Base-by-base conservation (phyloP, 495 filamentous ascomycete genomes). In the Penicillium cinerascens region DNA sequence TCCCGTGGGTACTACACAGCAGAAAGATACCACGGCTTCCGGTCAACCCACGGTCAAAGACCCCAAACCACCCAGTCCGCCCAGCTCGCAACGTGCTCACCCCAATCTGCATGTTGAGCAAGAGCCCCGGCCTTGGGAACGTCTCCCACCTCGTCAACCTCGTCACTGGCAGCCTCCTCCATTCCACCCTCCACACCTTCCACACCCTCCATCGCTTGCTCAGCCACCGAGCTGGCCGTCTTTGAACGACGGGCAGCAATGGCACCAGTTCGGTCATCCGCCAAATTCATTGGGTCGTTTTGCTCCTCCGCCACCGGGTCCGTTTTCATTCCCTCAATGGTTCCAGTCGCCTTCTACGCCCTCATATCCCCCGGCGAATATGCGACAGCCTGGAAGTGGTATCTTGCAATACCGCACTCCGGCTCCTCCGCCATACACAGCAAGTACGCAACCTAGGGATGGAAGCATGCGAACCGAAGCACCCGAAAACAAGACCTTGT, bases 401-500 rank as follows among this genome's bases (percentile, higher is more conserved):
- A 1, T 33, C 25, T 49, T 6, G 27, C 44, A 49, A 20, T 18
- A 17, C 38, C 29, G 8, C 4, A 11, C 29, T 2, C 11, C 29
- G 8, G 29, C 29, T 33, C 29, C 29, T 33, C 29, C 29, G 2
- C 29, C 29, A 33, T 33, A 33, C 8, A 33, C 4, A 33, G 29
- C 11, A 33, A 3, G 11, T 8, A 4, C 10, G 1, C 29, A 13
- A 1, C 11, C 29, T 13, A 13, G 11, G 4, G 13, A 33, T 33
- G 29, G 29, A 33, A 10, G 29, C 26, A 33, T 3, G 10, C 29
- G 13, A 3, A 15, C 29, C 11, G 29, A 33, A 10, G 13, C 29
- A 13, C 11, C 78, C 57, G 82, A 76, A 58, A 82, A 87, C 55
- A 84, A 88, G 48, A 90, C 91, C 21, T 76, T 99, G 37, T 99